Conservation (phyloP, 2,329 filamentous ascomycete species). For the Fusarium sp. region DNA sequence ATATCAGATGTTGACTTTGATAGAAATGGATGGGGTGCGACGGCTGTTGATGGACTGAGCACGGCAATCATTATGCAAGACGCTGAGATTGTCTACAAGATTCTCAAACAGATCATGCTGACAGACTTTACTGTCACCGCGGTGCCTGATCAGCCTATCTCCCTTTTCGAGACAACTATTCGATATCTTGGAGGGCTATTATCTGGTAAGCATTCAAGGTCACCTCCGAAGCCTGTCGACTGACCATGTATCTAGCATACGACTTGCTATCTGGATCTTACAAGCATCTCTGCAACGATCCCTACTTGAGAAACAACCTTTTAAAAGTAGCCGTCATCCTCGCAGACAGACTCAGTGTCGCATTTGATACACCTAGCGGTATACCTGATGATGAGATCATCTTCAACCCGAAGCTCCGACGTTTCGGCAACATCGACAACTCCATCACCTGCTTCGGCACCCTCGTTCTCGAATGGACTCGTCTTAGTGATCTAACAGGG, state of each 20-base stretch:
- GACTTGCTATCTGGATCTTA: conserved; percentile 30
- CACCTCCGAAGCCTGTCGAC: background rate
- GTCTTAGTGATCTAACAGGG: conserved; percentile 28
- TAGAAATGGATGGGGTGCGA: conserved; percentile 43
- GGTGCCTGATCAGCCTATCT: conserved; percentile 14
- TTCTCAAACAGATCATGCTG: conserved; percentile 23
- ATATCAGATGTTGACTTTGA: rapidly evolving
- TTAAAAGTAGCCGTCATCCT: conserved; percentile 9
- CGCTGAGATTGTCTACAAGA: conserved; percentile 29
- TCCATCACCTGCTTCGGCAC: conserved; percentile 39
- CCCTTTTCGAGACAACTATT: conserved; percentile 36
- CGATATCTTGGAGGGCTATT: conserved; percentile 37
- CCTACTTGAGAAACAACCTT: background rate
- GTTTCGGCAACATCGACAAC: conserved; percentile 31
- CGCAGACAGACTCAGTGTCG: conserved; percentile 33
- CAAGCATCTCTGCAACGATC: conserved; percentile 14
- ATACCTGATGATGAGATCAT: conserved; percentile 39
- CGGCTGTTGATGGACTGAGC: conserved; percentile 37
- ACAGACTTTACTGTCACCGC: conserved; percentile 32
- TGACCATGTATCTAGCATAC: conserved; percentile 20
- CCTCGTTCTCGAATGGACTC: conserved; percentile 38
- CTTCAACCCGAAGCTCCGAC: conserved; percentile 17
- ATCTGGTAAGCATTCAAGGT: background rate
- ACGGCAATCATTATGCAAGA: conserved; percentile 40
- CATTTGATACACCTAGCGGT: conserved; percentile 38